Evolutionary conservation across 2,329 filamentous ascomycete species (phyloP).

Genomic region (Phialocephala sp.): DNA sequence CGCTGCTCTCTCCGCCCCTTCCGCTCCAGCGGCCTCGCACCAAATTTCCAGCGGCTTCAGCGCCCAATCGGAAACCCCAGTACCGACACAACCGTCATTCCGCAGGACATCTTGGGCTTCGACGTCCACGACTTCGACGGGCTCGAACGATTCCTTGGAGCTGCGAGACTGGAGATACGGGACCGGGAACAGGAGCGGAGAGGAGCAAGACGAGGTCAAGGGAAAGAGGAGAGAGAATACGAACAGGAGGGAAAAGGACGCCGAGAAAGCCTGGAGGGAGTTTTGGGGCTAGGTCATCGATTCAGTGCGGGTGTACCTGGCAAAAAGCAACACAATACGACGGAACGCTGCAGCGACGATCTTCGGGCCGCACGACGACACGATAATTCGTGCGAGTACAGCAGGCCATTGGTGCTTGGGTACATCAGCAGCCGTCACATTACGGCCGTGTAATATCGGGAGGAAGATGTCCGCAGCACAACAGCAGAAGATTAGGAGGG

Average conservation of each 20-base stretch:
- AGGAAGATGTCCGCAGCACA: constrained; percentile 24
- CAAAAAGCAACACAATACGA: neutral
- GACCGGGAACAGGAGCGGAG: neutral
- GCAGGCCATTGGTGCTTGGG: constrained; percentile 1
- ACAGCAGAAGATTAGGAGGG: constrained; percentile 50
- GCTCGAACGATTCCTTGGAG: constrained; percentile 23
- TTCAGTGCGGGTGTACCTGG: neutral
- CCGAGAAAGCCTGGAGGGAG: constrained; percentile 28
- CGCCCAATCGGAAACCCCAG: constrained; percentile 13
- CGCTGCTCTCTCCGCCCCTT: constrained; percentile 5
- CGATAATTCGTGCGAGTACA: neutral
- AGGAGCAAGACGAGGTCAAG: constrained; percentile 26
- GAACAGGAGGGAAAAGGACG: constrained; percentile 16
- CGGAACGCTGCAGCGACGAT: neutral
- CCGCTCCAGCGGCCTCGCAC: neutral
- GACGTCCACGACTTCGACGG: constrained; percentile 16
- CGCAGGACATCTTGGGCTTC: constrained; percentile 23
- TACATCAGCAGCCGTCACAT: no score
- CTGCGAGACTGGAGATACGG: constrained; percentile 25
- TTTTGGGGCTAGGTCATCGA: constrained; percentile 28
- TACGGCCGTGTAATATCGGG: no score
- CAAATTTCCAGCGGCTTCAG: neutral
- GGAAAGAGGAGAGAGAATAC: constrained; percentile 25
- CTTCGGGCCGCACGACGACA: neutral
- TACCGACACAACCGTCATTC: constrained; percentile 3